Evolutionary conservation across 2,329 filamentous ascomycete species (phyloP).

Genomic region (Falciphora oryzae): DNA sequence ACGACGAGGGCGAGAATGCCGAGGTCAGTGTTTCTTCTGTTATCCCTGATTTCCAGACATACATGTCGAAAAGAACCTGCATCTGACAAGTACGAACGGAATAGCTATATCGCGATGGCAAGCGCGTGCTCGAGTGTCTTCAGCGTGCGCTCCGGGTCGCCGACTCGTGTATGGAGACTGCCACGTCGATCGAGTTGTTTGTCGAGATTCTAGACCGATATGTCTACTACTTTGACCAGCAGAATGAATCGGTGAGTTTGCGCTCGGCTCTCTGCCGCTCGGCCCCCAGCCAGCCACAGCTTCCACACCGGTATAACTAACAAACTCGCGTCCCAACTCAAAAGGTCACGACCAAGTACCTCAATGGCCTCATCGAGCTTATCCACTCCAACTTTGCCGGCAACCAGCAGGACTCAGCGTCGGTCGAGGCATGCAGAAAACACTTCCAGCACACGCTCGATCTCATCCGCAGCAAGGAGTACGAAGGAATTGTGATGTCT

Average conservation of each 20-base stretch:
- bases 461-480: slow-evolving; percentile 86
- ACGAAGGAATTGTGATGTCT: slow-evolving; percentile 81
- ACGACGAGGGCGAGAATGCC: slow-evolving; percentile 74
- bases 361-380: slow-evolving; percentile 95
- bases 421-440: slow-evolving; percentile 81
- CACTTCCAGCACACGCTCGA: slow-evolving; percentile 95
- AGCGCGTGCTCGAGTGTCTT: slow-evolving; percentile 91
- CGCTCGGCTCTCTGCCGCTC: not conserved
- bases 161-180: slow-evolving; percentile 98
- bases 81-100: slow-evolving; percentile 9
- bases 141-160: slow-evolving; percentile 93
- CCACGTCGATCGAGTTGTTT: slow-evolving; percentile 94
- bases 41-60: not conserved
- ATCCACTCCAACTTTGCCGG: slow-evolving; percentile 94
- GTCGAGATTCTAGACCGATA: slow-evolving; percentile 98
- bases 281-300: too few relatives aligned
- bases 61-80: slow-evolving; percentile 10
- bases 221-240: slow-evolving; percentile 98
- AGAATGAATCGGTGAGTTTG: slow-evolving; percentile 79
- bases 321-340: slow-evolving; percentile 7
- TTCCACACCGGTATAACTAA: not conserved
- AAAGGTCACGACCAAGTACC: slow-evolving; percentile 86
- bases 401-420: slow-evolving; percentile 73
- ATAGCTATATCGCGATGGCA: slow-evolving; percentile 93
- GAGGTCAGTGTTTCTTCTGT: slow-evolving; percentile 50